Conservation (phyloP, 805 yeast genomes). For the Kodamaea kaohsiungensis region DNA sequence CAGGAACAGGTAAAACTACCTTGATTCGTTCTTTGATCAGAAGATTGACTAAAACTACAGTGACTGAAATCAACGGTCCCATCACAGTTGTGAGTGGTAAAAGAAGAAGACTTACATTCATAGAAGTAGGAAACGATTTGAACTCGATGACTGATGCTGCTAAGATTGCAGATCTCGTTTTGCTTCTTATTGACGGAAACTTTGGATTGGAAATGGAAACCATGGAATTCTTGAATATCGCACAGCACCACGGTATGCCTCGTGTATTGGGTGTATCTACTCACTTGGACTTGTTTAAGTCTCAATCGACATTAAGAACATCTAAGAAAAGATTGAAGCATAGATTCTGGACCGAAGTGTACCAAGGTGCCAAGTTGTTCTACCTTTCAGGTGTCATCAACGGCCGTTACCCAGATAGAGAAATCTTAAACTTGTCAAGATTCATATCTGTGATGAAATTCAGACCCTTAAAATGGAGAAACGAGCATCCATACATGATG, state of each 20-base stretch:
- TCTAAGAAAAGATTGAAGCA: slow-evolving; percentile 89
- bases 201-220: slow-evolving; percentile 99
- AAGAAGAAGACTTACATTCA: slow-evolving; percentile 85
- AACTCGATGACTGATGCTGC: slow-evolving; percentile 97
- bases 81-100: slow-evolving; percentile 96
- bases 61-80: slow-evolving; percentile 90
- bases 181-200: slow-evolving; percentile 90
- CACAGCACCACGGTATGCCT: slow-evolving; percentile 99
- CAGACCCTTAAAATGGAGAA: slow-evolving; percentile 98
- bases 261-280: slow-evolving; percentile 93
- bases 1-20: slow-evolving; percentile 97
- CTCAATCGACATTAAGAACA: slow-evolving; percentile 84
- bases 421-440: slow-evolving; percentile 84
- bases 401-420: slow-evolving; percentile 97
- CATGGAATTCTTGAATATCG: slow-evolving; percentile 94
- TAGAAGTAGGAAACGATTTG: slow-evolving; percentile 90
- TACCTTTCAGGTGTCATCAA: slow-evolving; percentile 93
- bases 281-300: slow-evolving; percentile 90
- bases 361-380: slow-evolving; percentile 95
- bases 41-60: slow-evolving; percentile 81
- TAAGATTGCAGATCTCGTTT: slow-evolving; percentile 89
- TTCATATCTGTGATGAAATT: slow-evolving; percentile 97
- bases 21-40: slow-evolving; percentile 85
- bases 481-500: slow-evolving; percentile 92
- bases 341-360: slow-evolving; percentile 98